phyloP scores from a whole-genome alignment of 2,329 filamentous ascomycete species.

The Alternaria incomplexa region DNA sequence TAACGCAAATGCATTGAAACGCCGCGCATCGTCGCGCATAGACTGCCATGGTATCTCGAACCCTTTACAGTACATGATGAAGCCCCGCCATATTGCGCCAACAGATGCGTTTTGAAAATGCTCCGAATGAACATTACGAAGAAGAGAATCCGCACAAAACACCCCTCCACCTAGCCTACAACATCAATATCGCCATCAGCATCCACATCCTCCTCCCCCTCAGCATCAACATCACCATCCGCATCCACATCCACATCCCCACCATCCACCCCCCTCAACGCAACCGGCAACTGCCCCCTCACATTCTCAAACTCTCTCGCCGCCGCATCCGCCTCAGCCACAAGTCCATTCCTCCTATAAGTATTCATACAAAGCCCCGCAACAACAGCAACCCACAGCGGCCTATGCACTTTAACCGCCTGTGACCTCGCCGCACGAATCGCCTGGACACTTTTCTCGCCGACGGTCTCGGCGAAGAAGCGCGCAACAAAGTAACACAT shows the following conservation, averaged over 20 bases:
- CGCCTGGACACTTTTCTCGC: conserved; percentile 62
- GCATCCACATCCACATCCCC: conserved; percentile 27
- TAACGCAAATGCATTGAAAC: not conserved
- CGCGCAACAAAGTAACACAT: conserved; percentile 84
- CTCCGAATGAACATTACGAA: not conserved
- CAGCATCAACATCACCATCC: conserved; percentile 28
- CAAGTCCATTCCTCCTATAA: conserved; percentile 33
- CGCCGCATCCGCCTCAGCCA: conserved; percentile 33
- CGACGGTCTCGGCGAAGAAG: conserved; percentile 82
- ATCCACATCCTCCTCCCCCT: not conserved
- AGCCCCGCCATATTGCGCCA: not conserved
- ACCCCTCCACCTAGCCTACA: not conserved
- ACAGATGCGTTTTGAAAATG: not conserved
- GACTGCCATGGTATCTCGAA: not conserved
- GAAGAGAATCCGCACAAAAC: too few species aligned
- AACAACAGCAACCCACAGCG: conserved; percentile 41
- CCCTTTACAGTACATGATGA: not conserved
- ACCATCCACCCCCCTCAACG: conserved; percentile 25
- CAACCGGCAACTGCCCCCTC: conserved; percentile 28
- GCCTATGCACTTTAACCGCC: conserved; percentile 27
- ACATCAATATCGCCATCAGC: not conserved
- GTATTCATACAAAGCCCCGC: conserved; percentile 40
- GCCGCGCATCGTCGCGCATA: too few species aligned
- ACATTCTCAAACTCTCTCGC: conserved; percentile 29
- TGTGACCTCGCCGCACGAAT: conserved; percentile 38